Conservation (phyloP, 768 basidiomycete genomes). For the Kwoniella dendrophila region DNA sequence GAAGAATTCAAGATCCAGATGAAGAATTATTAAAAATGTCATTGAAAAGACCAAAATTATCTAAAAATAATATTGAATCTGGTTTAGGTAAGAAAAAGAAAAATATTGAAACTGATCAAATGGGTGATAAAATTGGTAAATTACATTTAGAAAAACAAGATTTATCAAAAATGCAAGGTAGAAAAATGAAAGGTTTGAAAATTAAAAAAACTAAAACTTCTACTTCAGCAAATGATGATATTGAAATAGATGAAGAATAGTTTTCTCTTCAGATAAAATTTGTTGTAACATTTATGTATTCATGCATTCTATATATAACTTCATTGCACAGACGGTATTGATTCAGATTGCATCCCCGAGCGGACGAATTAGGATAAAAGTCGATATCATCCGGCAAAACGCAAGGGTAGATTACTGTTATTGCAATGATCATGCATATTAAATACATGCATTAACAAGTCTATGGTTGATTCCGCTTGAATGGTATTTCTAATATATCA, state of each 20-base stretch:
- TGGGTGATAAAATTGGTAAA: slow-evolving; percentile 91
- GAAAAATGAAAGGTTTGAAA: slow-evolving; percentile 96
- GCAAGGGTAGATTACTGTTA: neutral
- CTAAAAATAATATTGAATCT: slow-evolving; percentile 81
- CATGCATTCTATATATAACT: slow-evolving; percentile 17
- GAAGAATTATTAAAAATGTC: slow-evolving; percentile 78
- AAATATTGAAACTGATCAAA: slow-evolving; percentile 92
- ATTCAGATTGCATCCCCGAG: too few species aligned
- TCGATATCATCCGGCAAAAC: neutral
- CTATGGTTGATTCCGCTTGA: too few species aligned
- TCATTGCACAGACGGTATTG: too few species aligned
- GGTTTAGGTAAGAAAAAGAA: slow-evolving; percentile 80
- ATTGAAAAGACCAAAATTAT: slow-evolving; percentile 79
- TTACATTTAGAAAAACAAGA: slow-evolving; percentile 91
- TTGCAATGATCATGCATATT: neutral
- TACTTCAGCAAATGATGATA: slow-evolving; percentile 36
- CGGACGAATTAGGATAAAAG: too few species aligned
- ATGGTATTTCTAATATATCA: slow-evolving; percentile 16
- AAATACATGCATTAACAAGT: too few species aligned
- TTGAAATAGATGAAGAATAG: slow-evolving; percentile 5
- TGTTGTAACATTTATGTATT: slow-evolving; percentile 23
- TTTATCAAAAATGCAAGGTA: slow-evolving; percentile 76
- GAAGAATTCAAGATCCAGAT: slow-evolving; percentile 75
- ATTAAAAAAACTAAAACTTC: slow-evolving; percentile 27
- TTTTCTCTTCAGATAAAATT: neutral